Base-by-base conservation (phyloP, 257 asterid species). In the Solanum chiquidenum region DNA sequence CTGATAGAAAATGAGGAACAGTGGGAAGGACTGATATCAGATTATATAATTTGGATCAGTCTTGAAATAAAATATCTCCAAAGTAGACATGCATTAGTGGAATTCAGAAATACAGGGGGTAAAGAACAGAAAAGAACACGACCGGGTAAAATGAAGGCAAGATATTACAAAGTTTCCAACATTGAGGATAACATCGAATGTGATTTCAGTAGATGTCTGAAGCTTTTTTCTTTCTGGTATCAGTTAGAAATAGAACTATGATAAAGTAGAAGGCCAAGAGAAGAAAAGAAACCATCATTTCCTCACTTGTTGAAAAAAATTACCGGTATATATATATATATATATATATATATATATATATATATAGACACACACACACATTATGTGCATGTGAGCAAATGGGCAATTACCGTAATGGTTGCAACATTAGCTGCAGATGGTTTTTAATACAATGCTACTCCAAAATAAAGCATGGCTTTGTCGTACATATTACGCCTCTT, bases 371-470 rank as follows among this genome's bases (percentile, higher is more conserved):
- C 5, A 72, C 4, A 33, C 9, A 49, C 58, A 11, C 55, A 44
- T 11, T 29, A 33, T 31, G 21, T 16, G 35, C 37, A 44, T 34
- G 27, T 18, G 42, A 27, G 46, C 9, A 34, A 20, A 62, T 44
- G 72, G 83, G 5, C 14, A 49, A 83, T 89, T 87, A 95, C 99
- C 98, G 95, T 95, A 89, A 97, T 97, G 88, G 94, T 86, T 77
- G 99, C 98, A 90, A 97, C 98, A 88, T 95, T 98, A 33, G 98
- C 92, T 68, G 98, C 98, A 79, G 99, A 92, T 84, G 99, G 99
- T 90, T 94, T 97, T 94, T 95, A 86, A 90, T 97, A 98, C 93
- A 97, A 91, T 11, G 98, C 98, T 49, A 94, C 90, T 88, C 99
- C 99, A 75, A 94, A 97, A 91, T 97, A 94, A 90, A 97, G 98